phyloP scores from a whole-genome alignment of 2,329 filamentous ascomycete genomes.

The Colletotrichum sojae region DNA sequence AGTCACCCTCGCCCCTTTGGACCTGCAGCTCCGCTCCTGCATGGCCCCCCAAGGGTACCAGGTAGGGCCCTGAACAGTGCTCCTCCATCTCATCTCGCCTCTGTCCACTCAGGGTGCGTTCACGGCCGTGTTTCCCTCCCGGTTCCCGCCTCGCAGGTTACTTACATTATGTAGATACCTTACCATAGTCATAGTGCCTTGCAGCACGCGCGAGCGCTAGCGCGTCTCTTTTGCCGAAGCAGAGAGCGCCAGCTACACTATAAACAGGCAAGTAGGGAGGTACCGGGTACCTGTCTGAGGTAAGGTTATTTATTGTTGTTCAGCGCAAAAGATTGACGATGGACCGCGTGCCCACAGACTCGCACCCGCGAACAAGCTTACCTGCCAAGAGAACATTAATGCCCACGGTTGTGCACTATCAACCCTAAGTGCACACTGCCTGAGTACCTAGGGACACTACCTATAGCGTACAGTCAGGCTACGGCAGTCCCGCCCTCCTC shows the following conservation, averaged over 20 bases:
- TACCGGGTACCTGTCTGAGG: too few species aligned
- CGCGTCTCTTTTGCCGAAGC: conserved; percentile 28
- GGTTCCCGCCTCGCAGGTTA: conserved; percentile 38
- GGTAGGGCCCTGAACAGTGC: conserved; percentile 4
- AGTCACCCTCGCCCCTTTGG: conserved; percentile 9
- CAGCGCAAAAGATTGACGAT: too few species aligned
- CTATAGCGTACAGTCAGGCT: too few species aligned
- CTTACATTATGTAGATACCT: conserved; percentile 4
- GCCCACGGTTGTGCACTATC: background rate
- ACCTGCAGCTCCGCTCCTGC: conserved; percentile 39
- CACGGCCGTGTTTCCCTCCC: conserved; percentile 11
- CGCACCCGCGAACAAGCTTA: background rate
- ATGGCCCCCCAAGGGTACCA: conserved; percentile 19
- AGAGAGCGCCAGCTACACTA: too few species aligned
- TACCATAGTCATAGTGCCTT: too few species aligned
- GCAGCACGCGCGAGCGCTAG: conserved; percentile 20
- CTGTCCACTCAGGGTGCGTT: background rate
- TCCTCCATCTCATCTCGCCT: conserved; percentile 38
- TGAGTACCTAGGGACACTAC: conserved; percentile 1
- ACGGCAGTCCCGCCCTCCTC: too few species aligned
- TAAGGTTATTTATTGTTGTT: too few species aligned
- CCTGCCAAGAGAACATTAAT: conserved; percentile 14
- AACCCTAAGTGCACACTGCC: background rate
- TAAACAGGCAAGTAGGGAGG: too few species aligned
- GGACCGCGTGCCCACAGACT: background rate